Conservation (phyloP, 805 yeast species). For the Yarrowia divulgata region DNA sequence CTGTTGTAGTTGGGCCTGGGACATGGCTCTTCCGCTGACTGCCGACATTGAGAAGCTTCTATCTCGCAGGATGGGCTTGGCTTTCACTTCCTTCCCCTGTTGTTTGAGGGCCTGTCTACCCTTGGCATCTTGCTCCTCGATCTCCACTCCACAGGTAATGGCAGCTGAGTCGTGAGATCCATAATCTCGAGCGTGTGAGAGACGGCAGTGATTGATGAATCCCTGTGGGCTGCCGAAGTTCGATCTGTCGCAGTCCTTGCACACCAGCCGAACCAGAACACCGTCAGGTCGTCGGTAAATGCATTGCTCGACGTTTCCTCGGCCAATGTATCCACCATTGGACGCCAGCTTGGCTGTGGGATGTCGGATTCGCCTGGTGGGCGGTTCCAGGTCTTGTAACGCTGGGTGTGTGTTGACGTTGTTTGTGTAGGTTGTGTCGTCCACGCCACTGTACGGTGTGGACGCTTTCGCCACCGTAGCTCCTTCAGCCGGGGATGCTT, state of each 20-base stretch:
- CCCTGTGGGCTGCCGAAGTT: conserved; percentile 84
- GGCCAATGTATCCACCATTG: conserved; percentile 35
- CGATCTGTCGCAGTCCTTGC: conserved; percentile 70
- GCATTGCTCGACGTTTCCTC: conserved; percentile 40
- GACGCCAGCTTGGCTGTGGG: conserved; percentile 37
- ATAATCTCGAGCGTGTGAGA: conserved; percentile 74
- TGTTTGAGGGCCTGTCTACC: conserved; percentile 18
- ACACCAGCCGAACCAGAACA: conserved; percentile 68
- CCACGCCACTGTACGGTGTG: background rate
- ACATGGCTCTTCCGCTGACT: background rate
- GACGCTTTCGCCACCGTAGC: background rate
- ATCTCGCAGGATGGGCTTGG: background rate
- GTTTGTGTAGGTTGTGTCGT: background rate
- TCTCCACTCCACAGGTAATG: conserved; percentile 64
- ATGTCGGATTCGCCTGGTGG: conserved; percentile 23
- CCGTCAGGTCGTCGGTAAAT: conserved; percentile 59
- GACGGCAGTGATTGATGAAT: conserved; percentile 75
- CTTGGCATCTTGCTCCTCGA: conserved; percentile 64
- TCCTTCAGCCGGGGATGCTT: background rate
- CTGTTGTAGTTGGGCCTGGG: conserved; percentile 7
- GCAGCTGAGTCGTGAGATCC: conserved; percentile 80
- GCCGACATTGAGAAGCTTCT: conserved; percentile 9
- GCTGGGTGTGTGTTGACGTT: conserved; percentile 8
- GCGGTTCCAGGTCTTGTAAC: conserved; percentile 15
- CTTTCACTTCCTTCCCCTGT: background rate